Conservation (phyloP, 345 rosid genomes). For the Eutrema japonicum region DNA sequence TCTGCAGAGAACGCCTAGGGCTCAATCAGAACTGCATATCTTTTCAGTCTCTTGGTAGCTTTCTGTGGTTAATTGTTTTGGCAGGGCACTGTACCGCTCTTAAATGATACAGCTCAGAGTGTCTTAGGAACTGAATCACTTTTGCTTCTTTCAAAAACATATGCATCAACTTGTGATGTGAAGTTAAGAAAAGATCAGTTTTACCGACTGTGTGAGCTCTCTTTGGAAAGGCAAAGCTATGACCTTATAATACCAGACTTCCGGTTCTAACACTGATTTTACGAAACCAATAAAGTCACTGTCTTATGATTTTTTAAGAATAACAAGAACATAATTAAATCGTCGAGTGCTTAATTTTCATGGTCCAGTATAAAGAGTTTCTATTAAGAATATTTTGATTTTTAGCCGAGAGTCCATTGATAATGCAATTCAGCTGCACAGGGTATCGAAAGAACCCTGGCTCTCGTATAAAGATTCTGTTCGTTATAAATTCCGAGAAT, state of each 20-base stretch:
- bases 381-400: background rate
- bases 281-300: background rate
- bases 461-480: constrained; percentile 27
- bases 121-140: constrained; percentile 1
- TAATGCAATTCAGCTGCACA: constrained; percentile 21
- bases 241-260: background rate
- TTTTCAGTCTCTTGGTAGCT: background rate
- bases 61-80: constrained; percentile 2
- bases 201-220: background rate
- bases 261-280: background rate
- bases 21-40: background rate
- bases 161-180: constrained; percentile 17
- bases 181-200: constrained; percentile 9
- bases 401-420: background rate
- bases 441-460: background rate
- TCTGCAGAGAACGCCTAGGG: constrained; percentile 30
- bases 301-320: background rate
- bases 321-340: background rate
- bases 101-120: constrained; percentile 3
- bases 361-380: background rate
- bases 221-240: background rate
- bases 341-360: background rate
- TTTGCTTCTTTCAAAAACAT: constrained; percentile 16
- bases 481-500: constrained; percentile 15
- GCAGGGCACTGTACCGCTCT: background rate